These are phyloP conservation scores for Saccharomyces pastorianus DNA, from an alignment of 1,139 yeast species.

Conservation along the genomic window DNA sequence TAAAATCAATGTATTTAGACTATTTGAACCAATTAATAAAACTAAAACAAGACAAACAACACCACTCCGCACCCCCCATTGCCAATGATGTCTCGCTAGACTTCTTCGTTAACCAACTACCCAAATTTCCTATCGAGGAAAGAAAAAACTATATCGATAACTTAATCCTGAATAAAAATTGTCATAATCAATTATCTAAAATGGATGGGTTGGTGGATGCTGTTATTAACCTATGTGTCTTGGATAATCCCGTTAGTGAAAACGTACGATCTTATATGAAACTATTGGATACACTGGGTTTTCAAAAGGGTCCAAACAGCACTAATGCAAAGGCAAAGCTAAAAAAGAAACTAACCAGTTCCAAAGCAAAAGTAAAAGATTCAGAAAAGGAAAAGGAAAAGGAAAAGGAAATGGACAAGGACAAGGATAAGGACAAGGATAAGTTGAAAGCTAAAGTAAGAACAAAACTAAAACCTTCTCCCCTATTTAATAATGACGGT, in stretches of 20 bases:
- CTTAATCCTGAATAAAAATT: slow-evolving; percentile 9
- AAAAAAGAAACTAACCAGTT: not conserved
- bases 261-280: slow-evolving; percentile 16
- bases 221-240: slow-evolving; percentile 19
- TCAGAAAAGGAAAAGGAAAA: not conserved
- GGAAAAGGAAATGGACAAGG: not conserved
- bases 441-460: not conserved
- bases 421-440: not conserved
- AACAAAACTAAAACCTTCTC: not conserved
- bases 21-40: slow-evolving; percentile 22
- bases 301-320: slow-evolving; percentile 1
- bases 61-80: not conserved
- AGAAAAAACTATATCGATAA: slow-evolving; percentile 20
- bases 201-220: slow-evolving; percentile 14
- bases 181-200: slow-evolving; percentile 9
- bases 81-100: not conserved
- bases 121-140: slow-evolving; percentile 21
- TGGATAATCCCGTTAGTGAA: slow-evolving; percentile 22
- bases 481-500: not conserved
- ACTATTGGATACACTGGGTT: slow-evolving; percentile 11
- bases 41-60: slow-evolving; percentile 10
- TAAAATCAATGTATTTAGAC: slow-evolving; percentile 28
- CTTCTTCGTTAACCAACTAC: slow-evolving; percentile 6
- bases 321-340: slow-evolving; percentile 4
- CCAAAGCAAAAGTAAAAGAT: not conserved